Evolutionary conservation across 2,329 filamentous ascomycete species (phyloP).

Genomic region (Didymosphaeria variabile): DNA sequence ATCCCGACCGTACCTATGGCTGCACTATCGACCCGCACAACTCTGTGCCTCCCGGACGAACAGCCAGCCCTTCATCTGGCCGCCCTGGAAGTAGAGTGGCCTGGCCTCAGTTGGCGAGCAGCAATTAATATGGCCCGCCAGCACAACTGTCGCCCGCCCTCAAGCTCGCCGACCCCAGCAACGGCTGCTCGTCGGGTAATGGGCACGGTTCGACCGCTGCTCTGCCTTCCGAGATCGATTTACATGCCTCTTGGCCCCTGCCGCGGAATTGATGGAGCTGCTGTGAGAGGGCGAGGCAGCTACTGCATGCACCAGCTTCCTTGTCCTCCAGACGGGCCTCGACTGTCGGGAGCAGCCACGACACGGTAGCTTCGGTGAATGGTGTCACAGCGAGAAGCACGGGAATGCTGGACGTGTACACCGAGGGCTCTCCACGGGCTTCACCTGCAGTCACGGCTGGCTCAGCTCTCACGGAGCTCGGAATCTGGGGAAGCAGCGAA

Average conservation of each 20-base stretch:
- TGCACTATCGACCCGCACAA: constrained; percentile 25
- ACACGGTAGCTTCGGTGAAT: constrained; percentile 28
- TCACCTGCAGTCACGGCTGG: constrained; percentile 1
- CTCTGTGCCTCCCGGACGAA: constrained; percentile 3
- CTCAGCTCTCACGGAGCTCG: constrained; percentile 7
- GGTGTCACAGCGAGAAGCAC: constrained; percentile 9
- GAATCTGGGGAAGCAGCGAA: constrained; percentile 16
- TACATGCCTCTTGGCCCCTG: constrained; percentile 30
- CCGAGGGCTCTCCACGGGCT: not conserved
- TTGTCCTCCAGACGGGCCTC: constrained; percentile 32
- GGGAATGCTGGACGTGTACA: not conserved
- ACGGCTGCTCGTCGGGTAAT: constrained; percentile 26
- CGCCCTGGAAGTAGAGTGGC: constrained; percentile 24
- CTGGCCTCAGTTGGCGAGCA: constrained; percentile 24
- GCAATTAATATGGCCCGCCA: constrained; percentile 27
- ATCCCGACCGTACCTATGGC: constrained; percentile 15
- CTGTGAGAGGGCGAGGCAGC: constrained; percentile 29
- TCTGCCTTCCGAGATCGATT: constrained; percentile 39
- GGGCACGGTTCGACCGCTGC: constrained; percentile 32
- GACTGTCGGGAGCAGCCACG: constrained; percentile 33
- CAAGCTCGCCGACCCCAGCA: constrained; percentile 5
- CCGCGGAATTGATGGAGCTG: constrained; percentile 26
- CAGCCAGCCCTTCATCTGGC: constrained; percentile 24
- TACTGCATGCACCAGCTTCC: constrained; percentile 31
- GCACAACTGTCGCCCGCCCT: constrained; percentile 10